phyloP scores from a whole-genome alignment of 2,329 filamentous ascomycete species.

The Colletotrichum godetiae region DNA sequence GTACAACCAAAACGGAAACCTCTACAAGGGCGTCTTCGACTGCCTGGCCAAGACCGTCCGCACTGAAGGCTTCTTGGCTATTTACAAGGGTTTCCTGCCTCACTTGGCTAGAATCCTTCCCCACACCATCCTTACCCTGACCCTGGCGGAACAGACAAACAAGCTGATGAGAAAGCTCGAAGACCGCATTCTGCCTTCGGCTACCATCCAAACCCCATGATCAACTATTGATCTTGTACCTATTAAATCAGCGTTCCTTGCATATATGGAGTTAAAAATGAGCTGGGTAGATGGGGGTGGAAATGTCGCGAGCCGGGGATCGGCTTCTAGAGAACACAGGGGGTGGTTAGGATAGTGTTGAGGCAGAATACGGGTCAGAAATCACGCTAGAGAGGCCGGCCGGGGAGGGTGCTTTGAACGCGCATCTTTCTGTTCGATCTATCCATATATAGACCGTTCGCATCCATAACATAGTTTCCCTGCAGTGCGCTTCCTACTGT shows the following conservation, averaged over 20 bases:
- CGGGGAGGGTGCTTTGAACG: background rate
- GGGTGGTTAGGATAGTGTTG: background rate
- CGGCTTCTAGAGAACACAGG: slow-evolving; percentile 1
- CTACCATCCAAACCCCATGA: slow-evolving; percentile 46
- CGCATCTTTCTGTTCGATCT: slow-evolving; percentile 35
- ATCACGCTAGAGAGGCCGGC: background rate
- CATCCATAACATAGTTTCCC: slow-evolving; percentile 78
- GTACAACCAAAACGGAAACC: slow-evolving; percentile 98
- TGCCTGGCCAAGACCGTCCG: slow-evolving; percentile 91
- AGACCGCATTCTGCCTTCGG: slow-evolving; percentile 59
- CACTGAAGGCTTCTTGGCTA: slow-evolving; percentile 89
- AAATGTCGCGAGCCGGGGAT: slow-evolving; percentile 3
- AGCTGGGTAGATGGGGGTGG: slow-evolving; percentile 12
- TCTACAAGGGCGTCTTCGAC: slow-evolving; percentile 95
- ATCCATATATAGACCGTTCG: slow-evolving; percentile 71
- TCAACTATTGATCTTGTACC: slow-evolving; percentile 17
- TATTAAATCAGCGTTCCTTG: slow-evolving; percentile 32
- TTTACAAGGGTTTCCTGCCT: slow-evolving; percentile 98
- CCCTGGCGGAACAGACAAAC: slow-evolving; percentile 95
- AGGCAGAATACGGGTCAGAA: slow-evolving; percentile 3
- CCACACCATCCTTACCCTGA: slow-evolving; percentile 94
- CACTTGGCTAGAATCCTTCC: slow-evolving; percentile 94
- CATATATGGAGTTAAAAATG: slow-evolving; percentile 34
- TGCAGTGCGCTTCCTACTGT: slow-evolving; percentile 40
- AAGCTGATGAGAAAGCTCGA: slow-evolving; percentile 89